A percentile compares a stretch with the other conserved stretches of the same genome.
phyloP scores from a whole-genome alignment of 2,329 filamentous ascomycete species.

The Teratosphaeria viscida region DNA sequence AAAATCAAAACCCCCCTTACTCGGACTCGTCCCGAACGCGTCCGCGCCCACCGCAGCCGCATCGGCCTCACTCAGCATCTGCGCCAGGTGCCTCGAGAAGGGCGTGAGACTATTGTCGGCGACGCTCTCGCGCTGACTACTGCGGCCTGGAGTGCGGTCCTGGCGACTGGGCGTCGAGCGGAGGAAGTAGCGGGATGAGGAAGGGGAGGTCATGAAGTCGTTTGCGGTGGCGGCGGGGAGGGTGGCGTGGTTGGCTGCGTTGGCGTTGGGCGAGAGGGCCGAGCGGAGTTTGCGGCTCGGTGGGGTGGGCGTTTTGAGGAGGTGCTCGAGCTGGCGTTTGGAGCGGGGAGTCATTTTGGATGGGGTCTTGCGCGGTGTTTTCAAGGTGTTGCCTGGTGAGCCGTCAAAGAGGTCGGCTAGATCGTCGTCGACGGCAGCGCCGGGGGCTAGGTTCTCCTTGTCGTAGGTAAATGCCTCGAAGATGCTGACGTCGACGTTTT shows the following conservation, averaged over 20 bases:
- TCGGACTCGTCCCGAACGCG: slow-evolving; percentile 18
- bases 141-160: slow-evolving; percentile 21
- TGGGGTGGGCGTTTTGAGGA: slow-evolving; percentile 37
- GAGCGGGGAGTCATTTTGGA: slow-evolving; percentile 48
- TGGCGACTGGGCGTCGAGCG: slow-evolving; percentile 30
- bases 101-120: slow-evolving; percentile 37
- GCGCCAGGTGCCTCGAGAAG: slow-evolving; percentile 52
- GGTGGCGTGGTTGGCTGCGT: slow-evolving; percentile 14
- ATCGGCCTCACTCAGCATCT: slow-evolving; percentile 47
- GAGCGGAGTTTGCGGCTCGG: slow-evolving; percentile 27
- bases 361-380: slow-evolving; percentile 51
- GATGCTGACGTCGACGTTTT: slow-evolving; percentile 14
- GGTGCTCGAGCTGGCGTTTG: slow-evolving; percentile 24
- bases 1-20: slow-evolving; percentile 20
- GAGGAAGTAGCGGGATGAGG: slow-evolving; percentile 27
- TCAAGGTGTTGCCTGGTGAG: slow-evolving; percentile 44
- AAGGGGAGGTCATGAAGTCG: slow-evolving; percentile 26
- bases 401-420: slow-evolving; percentile 59
- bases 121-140: slow-evolving; percentile 11
- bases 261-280: slow-evolving; percentile 18
- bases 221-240: slow-evolving; percentile 10
- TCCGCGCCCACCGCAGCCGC: slow-evolving; percentile 8
- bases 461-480: slow-evolving; percentile 36
- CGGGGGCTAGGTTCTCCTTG: slow-evolving; percentile 47
- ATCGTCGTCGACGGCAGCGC: slow-evolving; percentile 33